phyloP scores from a whole-genome alignment of 1,284 basidiomycete genomes.

The Ganoderma lingzhi region DNA sequence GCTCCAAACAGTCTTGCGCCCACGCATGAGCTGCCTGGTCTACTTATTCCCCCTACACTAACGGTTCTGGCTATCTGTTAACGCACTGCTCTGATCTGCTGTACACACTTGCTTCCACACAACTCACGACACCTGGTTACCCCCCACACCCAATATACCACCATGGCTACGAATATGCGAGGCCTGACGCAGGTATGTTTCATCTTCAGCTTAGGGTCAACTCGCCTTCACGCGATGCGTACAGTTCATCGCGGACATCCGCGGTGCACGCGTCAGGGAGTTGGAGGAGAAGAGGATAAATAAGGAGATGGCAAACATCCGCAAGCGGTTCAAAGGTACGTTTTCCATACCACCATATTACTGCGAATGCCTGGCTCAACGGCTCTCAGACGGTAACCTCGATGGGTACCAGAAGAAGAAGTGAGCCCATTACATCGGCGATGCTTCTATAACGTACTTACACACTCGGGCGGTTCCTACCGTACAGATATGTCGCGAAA shows the following conservation, averaged over 20 bases:
- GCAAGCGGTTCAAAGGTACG: constrained; percentile 97
- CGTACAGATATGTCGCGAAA: constrained; percentile 86
- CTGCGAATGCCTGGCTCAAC: constrained; percentile 16
- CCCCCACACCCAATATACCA: constrained; percentile 37
- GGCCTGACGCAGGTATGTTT: constrained; percentile 84
- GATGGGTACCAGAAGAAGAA: constrained; percentile 99
- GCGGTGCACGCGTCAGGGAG: constrained; percentile 89
- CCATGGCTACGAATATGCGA: constrained; percentile 89
- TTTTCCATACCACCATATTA: constrained; percentile 10
- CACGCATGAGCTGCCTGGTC: constrained; percentile 20
- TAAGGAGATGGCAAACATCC: constrained; percentile 99
- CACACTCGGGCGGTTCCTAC: constrained; percentile 12
- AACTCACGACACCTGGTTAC: constrained; percentile 22
- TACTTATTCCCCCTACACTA: constrained; percentile 7
- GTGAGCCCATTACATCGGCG: constrained; percentile 55
- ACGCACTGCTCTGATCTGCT: constrained; percentile 10
- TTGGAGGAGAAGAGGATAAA: constrained; percentile 98
- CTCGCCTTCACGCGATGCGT: neutral
- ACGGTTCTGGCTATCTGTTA: neutral
- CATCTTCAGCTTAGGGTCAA: neutral
- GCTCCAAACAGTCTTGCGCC: neutral
- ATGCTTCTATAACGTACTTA: constrained; percentile 26
- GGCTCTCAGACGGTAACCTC: constrained; percentile 84
- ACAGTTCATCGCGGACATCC: constrained; percentile 98
- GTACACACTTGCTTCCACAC: constrained; percentile 12